Percentiles rank a stretch among this genome's conserved stretches.
Evolutionary conservation across 768 basidiomycete genomes (phyloP).

Genomic region (Gyrodon lividus): DNA sequence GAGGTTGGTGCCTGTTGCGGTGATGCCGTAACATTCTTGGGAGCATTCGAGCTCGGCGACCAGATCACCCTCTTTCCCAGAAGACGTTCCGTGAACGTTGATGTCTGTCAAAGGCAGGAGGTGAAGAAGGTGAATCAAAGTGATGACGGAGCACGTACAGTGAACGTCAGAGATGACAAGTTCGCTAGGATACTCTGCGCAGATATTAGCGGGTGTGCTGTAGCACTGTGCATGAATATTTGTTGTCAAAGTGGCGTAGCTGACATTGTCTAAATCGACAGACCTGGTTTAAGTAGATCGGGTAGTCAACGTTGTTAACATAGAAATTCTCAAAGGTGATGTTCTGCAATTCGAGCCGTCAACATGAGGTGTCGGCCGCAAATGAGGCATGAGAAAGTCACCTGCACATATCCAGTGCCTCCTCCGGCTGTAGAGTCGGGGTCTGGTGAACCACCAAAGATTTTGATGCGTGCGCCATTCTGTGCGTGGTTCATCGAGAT

Average conservation of each 20-base stretch:
- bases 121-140: neutral
- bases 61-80: slow-evolving; percentile 37
- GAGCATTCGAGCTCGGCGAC: slow-evolving; percentile 46
- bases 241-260: neutral
- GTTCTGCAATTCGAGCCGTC: slow-evolving; percentile 9
- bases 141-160: slow-evolving; percentile 24
- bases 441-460: slow-evolving; percentile 44
- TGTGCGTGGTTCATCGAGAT: slow-evolving; percentile 45
- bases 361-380: neutral
- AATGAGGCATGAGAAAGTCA: neutral
- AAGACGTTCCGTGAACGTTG: slow-evolving; percentile 44
- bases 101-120: slow-evolving; percentile 23
- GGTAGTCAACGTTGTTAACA: slow-evolving; percentile 41
- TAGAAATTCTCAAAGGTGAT: slow-evolving; percentile 26
- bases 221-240: slow-evolving; percentile 33
- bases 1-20: slow-evolving; percentile 28
- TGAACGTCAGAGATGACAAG: slow-evolving; percentile 43
- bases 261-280: neutral
- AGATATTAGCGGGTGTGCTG: slow-evolving; percentile 31
- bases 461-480: slow-evolving; percentile 54
- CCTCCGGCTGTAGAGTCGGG: slow-evolving; percentile 41
- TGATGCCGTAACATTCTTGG: slow-evolving; percentile 36
- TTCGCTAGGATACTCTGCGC: slow-evolving; percentile 38
- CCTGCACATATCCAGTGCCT: slow-evolving; percentile 42
- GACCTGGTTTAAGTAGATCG: slow-evolving; percentile 40